Evolutionary conservation across 2,329 filamentous ascomycete species (phyloP).

Genomic region (Byssoonygena ceratinophila): DNA sequence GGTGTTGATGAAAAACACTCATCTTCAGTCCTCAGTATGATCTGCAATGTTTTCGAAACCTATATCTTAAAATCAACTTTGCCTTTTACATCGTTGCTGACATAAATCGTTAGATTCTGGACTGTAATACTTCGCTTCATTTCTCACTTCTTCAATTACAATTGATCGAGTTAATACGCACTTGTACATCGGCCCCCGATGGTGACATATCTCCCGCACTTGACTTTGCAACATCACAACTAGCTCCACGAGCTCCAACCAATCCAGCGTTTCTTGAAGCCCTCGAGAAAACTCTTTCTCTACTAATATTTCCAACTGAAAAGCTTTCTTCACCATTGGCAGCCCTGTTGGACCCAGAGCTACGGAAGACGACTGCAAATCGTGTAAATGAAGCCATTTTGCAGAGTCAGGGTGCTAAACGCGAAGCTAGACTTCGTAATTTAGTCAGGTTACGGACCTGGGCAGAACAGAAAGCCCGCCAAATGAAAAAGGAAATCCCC

Average conservation of each 20-base stretch:
- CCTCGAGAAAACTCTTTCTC: conserved; percentile 82
- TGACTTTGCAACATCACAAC: conserved; percentile 74
- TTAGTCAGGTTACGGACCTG: conserved; percentile 74
- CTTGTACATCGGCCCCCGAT: conserved; percentile 53
- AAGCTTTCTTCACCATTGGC: conserved; percentile 65
- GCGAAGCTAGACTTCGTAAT: conserved; percentile 71
- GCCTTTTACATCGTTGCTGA: conserved; percentile 15
- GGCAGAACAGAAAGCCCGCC: conserved; percentile 55
- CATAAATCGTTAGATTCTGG: conserved; percentile 58
- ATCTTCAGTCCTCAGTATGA: conserved; percentile 85
- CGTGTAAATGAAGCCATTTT: conserved; percentile 85
- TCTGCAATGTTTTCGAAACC: conserved; percentile 25
- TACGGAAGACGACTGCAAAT: conserved; percentile 74
- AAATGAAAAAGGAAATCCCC: conserved; percentile 39
- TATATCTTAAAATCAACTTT: conserved; percentile 11
- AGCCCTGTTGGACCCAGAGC: conserved; percentile 63
- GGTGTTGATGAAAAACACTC: conserved; percentile 75
- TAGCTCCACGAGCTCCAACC: conserved; percentile 75
- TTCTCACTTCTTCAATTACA: conserved; percentile 85
- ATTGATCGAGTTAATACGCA: conserved; percentile 82
- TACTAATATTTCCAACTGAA: conserved; percentile 79
- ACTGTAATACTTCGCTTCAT: conserved; percentile 70
- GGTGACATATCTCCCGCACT: conserved; percentile 71
- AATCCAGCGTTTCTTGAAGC: conserved; percentile 74
- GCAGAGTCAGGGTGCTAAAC: conserved; percentile 56